Evolutionary conservation across 179 eudicot genomes (phyloP).

Genomic region (Beta macrorhiza): DNA sequence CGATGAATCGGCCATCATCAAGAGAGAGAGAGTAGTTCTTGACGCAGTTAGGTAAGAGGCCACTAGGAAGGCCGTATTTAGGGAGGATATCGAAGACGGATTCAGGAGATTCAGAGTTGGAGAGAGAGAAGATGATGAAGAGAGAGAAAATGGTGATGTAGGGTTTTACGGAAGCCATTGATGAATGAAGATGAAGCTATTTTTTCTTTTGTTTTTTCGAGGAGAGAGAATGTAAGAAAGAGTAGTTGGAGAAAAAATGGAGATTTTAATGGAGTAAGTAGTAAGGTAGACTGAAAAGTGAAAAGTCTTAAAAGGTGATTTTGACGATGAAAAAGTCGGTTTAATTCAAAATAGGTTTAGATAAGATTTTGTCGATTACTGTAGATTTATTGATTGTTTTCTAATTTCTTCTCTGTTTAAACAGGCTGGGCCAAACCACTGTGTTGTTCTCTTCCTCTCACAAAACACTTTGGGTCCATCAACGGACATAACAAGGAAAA

Average conservation of each 20-base stretch:
- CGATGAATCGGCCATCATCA: constrained; percentile 57
- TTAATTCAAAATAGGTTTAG: background rate
- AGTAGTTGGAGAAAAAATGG: no score
- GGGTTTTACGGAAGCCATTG: constrained; percentile 25
- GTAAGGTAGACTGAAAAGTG: no score
- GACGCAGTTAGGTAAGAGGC: constrained; percentile 74
- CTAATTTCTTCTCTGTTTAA: no score
- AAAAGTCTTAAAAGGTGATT: background rate
- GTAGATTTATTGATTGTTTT: no score
- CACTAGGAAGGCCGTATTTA: constrained; percentile 71
- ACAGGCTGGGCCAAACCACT: no score
- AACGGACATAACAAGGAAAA: no score
- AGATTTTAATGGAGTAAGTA: no score
- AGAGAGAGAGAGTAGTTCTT: constrained; percentile 47
- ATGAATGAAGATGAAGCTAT: constrained; percentile 8
- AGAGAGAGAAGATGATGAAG: constrained; percentile 5
- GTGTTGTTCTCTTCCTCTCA: no score
- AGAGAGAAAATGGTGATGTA: background rate
- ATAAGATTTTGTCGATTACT: no score
- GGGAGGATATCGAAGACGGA: constrained; percentile 72
- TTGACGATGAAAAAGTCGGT: background rate
- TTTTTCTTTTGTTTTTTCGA: background rate
- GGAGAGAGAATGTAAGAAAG: background rate
- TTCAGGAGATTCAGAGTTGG: constrained; percentile 29
- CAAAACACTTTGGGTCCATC: no score